Evolutionary conservation across 352 stramenopile species (phyloP).

Genomic region (Pelagophyceae sp.): DNA sequence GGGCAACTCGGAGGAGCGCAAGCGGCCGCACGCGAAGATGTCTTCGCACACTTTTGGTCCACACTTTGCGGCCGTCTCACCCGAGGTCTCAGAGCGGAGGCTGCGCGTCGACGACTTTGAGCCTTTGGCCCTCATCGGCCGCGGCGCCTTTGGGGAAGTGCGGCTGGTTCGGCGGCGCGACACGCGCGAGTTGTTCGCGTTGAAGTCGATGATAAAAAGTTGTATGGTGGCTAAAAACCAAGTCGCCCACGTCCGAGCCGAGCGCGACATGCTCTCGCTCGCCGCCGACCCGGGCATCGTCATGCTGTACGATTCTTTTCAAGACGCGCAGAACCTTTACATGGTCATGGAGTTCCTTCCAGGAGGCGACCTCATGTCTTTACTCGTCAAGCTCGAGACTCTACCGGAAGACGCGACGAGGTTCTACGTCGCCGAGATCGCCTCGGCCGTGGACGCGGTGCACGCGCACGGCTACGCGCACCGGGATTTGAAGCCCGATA

Average conservation of each 20-base stretch:
- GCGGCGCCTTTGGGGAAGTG: slow-evolving; percentile 97
- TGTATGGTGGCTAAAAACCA: slow-evolving; percentile 79
- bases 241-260: slow-evolving; percentile 90
- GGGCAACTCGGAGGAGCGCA: slow-evolving; percentile 5
- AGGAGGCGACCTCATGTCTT: slow-evolving; percentile 96
- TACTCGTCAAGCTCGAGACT: slow-evolving; percentile 93
- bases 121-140: slow-evolving; percentile 87
- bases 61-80: too few relatives aligned
- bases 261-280: slow-evolving; percentile 90
- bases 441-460: slow-evolving; percentile 92
- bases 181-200: slow-evolving; percentile 52
- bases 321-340: slow-evolving; percentile 67
- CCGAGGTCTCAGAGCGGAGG: slow-evolving; percentile 16
- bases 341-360: slow-evolving; percentile 99
- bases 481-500: slow-evolving; percentile 92
- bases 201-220: slow-evolving; percentile 79
- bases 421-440: slow-evolving; percentile 97
- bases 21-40: neutral
- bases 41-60: too few relatives aligned
- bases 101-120: slow-evolving; percentile 83
- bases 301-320: slow-evolving; percentile 93
- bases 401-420: slow-evolving; percentile 71
- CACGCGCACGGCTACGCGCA: slow-evolving; percentile 98
- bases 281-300: slow-evolving; percentile 92
- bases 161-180: slow-evolving; percentile 52